Percentiles rank a stretch among this genome's conserved stretches.
Evolutionary conservation across 2,329 filamentous ascomycete genomes (phyloP).

Genomic region (Cercospora sesami): DNA sequence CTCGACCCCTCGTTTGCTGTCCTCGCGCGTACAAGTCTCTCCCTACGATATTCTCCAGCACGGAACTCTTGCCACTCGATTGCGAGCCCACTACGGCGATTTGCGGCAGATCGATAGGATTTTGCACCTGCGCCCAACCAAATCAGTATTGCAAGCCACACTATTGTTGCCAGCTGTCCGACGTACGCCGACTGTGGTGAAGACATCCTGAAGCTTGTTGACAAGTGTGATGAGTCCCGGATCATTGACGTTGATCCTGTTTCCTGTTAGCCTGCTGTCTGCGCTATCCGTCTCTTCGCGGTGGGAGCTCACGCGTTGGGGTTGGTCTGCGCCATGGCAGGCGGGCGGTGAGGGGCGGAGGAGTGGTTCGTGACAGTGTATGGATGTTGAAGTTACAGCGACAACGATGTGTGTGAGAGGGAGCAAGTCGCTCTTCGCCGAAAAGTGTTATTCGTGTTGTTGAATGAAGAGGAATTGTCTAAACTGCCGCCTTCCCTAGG

Average conservation of each 20-base stretch:
- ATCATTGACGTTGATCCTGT: conserved; percentile 70
- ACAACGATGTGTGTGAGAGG: neutral
- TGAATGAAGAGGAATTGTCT: neutral
- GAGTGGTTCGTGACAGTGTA: conserved; percentile 1
- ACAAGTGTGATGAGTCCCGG: conserved; percentile 75
- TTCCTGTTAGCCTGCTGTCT: conserved; percentile 12
- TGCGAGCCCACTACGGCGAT: conserved; percentile 98
- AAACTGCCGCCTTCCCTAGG: conserved; percentile 4
- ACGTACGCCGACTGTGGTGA: conserved; percentile 86
- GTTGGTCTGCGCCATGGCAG: conserved; percentile 37
- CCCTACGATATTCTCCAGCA: conserved; percentile 97
- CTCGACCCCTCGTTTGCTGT: neutral
- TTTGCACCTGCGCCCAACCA: conserved; percentile 72
- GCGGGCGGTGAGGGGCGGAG: conserved; percentile 20
- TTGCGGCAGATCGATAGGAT: conserved; percentile 97
- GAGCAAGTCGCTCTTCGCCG: neutral
- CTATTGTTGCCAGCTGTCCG: conserved; percentile 17
- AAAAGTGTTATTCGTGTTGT: neutral
- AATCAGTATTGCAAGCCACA: conserved; percentile 23
- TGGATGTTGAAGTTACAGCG: neutral
- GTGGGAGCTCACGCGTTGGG: conserved; percentile 33
- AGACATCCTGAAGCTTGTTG: conserved; percentile 99
- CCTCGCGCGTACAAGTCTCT: conserved; percentile 84
- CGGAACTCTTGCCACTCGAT: conserved; percentile 98
- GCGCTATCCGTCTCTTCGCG: neutral